Conservation (phyloP, 345 rosid genomes). For the Balakata baccata region DNA sequence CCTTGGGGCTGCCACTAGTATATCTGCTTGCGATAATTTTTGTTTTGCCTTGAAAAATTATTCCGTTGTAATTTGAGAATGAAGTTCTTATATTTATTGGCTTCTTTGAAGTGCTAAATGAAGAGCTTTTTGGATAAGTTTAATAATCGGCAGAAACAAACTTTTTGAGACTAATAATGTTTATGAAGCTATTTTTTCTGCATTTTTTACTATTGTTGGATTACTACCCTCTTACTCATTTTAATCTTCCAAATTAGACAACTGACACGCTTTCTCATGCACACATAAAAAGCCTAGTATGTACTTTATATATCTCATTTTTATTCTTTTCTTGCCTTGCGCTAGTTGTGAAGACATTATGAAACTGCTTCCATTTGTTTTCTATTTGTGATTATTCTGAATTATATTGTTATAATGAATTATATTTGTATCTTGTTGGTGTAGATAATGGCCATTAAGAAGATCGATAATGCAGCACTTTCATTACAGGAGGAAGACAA, state of each 20-base stretch:
- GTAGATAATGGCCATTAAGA: constrained; percentile 84
- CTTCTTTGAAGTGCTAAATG: not conserved
- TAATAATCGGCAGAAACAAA: not conserved
- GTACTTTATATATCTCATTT: not conserved
- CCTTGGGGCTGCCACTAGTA: not conserved
- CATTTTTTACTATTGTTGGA: not conserved
- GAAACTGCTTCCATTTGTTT: not conserved
- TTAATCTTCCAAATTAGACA: not conserved
- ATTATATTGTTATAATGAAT: not conserved
- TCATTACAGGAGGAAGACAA: constrained; percentile 89
- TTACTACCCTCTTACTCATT: not conserved
- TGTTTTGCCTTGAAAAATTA: constrained; percentile 1
- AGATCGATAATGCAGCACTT: constrained; percentile 85
- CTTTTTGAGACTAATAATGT: no score
- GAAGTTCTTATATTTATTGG: not conserved
- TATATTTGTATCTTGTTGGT: constrained; percentile 20
- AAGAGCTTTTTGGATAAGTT: not conserved
- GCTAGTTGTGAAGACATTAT: not conserved
- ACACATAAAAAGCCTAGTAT: not conserved
- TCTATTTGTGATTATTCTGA: not conserved
- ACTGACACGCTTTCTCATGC: not conserved
- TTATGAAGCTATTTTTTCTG: not conserved
- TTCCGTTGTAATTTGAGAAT: not conserved
- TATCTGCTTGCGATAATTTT: not conserved
- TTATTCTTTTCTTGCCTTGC: not conserved